Percentiles rank a stretch among this genome's conserved stretches.
phyloP scores from a whole-genome alignment of 495 filamentous ascomycete species.

The Neurospora terricola region DNA sequence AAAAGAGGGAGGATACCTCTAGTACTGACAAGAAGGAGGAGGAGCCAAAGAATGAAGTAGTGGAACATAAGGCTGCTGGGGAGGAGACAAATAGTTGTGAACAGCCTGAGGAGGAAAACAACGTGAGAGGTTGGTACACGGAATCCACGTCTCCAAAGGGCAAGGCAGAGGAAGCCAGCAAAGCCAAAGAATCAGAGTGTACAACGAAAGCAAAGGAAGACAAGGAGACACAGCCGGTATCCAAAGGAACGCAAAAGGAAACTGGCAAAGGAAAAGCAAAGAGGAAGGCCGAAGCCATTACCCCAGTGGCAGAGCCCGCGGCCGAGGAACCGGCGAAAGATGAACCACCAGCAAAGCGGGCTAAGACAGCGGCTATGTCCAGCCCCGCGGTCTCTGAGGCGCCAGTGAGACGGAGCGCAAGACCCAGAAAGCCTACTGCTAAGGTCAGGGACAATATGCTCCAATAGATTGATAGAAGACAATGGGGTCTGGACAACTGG shows the following conservation, averaged over 20 bases:
- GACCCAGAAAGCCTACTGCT: background rate
- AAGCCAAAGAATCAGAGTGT: background rate
- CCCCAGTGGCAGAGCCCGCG: background rate
- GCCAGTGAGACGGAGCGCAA: background rate
- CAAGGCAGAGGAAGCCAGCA: background rate
- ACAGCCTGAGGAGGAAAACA: background rate
- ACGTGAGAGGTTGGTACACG: background rate
- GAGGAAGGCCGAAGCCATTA: background rate
- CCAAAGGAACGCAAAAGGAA: background rate
- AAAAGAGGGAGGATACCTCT: background rate
- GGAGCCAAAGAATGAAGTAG: background rate
- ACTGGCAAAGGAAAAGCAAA: background rate
- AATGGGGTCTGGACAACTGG: background rate
- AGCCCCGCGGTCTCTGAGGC: background rate
- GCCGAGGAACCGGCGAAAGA: background rate
- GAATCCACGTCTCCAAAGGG: background rate
- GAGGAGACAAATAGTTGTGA: background rate
- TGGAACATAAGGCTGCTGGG: background rate
- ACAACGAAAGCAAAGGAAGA: background rate
- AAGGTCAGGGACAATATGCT: background rate
- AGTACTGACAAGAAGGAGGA: background rate
- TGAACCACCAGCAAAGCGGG: background rate
- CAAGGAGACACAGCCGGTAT: background rate
- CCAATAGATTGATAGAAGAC: background rate
- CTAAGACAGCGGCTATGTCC: background rate